Evolutionary conservation across 768 basidiomycete genomes (phyloP), one percentile per base, ranked within the genome.

Genomic region (Obba rivulosa): DNA sequence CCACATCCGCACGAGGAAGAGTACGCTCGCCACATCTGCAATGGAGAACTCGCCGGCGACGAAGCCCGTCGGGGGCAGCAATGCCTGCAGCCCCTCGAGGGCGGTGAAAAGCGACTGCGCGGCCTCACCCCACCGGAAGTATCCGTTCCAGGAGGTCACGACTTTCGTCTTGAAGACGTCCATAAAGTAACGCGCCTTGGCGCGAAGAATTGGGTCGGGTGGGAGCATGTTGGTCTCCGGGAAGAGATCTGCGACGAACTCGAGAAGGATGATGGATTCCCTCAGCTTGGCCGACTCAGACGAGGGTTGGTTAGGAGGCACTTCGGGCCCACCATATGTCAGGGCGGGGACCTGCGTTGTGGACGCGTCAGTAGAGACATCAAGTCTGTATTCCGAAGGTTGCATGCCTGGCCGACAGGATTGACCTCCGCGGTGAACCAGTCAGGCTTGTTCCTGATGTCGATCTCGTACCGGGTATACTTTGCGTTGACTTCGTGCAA

Each of bases 231-330:
- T 39, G n/a, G 74, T 68, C 36, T 69, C 60, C 1, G 76, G 74
- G 58, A 68, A 76, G 43, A 82, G 62, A 58, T 85, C 83, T 8
- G 80, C 79, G 45, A 85, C 60, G 64, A 86, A 80, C 59, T 86
- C 81, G 42, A 84, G 66, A 41, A 85, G 75, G 28, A 83, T 66
- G 28, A 78, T 74, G 3, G 81, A 84, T 57, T 86, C 84, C 5
- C 77, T 68, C 52, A 85, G 58, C 58, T 85, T 85, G 45, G 63
- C 54, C 3, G 80, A 81, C 31, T 79, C 77, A 0, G 76, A 71
- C 2, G 81, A 81, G 0, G 85, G 83, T 1, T 69, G 55, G 45
- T 78, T 75, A 0, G 79, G 71, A 11, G 77, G 56, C 16, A 75
- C 75, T 8, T 69, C 66, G 3, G 83, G 79, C 0, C 82, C 83